phyloP scores from a whole-genome alignment of 148 eudicot genomes.

The Euryodendron excelsum region DNA sequence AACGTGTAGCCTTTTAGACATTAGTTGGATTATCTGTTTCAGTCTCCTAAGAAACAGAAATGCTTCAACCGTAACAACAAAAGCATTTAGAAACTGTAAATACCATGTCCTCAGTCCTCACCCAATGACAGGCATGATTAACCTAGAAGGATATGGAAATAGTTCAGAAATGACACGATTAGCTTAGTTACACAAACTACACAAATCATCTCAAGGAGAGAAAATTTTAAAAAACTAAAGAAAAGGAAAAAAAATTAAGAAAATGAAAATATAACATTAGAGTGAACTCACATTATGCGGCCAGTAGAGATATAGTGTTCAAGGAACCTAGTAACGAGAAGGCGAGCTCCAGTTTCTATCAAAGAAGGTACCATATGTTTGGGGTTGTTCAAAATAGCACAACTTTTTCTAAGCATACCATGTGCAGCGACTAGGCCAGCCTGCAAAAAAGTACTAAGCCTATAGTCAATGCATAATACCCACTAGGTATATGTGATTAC shows the following conservation, averaged over 20 bases:
- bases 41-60: too few species aligned
- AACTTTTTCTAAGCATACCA: conserved; percentile 44
- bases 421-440: conserved; percentile 79
- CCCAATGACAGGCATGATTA: not conserved
- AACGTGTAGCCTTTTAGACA: too few species aligned
- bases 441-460: conserved; percentile 30
- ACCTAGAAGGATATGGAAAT: not conserved
- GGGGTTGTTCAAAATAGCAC: conserved; percentile 52
- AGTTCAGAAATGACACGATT: not conserved
- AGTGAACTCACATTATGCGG: conserved; percentile 63
- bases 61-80: too few species aligned
- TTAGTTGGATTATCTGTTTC: too few species aligned
- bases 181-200: not conserved
- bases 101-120: too few species aligned
- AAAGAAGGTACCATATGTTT: conserved; percentile 82
- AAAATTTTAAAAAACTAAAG: not conserved
- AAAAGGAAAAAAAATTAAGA: not conserved
- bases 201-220: not conserved
- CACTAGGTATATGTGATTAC: too few species aligned
- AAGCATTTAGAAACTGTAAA: too few species aligned
- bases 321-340: conserved; percentile 69
- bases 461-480: not conserved
- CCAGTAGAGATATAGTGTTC: conserved; percentile 60
- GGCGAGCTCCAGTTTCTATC: conserved; percentile 69
- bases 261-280: not conserved